phyloP scores from a whole-genome alignment of 2,329 filamentous ascomycete genomes.

The Trichoderma arundinaceum region DNA sequence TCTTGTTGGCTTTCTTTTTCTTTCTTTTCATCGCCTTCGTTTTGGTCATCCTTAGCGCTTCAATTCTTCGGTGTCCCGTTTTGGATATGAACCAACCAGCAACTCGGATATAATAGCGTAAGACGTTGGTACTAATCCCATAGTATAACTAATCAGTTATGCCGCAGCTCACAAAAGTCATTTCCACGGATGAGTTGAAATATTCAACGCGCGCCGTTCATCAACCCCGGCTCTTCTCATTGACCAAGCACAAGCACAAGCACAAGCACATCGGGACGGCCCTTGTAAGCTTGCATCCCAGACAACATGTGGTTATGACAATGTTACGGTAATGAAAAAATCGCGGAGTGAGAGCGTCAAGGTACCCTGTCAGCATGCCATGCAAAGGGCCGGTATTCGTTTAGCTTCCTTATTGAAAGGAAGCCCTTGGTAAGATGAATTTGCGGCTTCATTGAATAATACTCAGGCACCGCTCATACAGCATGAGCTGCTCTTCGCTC shows the following conservation, averaged over 20 bases:
- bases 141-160: no score
- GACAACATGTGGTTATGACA: neutral
- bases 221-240: neutral
- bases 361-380: neutral
- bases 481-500: no score
- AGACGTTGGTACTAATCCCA: no score
- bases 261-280: neutral
- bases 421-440: no score
- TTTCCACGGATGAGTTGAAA: no score
- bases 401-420: neutral
- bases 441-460: no score
- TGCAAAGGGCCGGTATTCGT: neutral
- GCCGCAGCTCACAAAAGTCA: no score
- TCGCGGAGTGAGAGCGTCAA: neutral
- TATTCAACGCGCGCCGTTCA: neutral
- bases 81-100: neutral
- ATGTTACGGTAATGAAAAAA: neutral
- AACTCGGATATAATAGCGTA: neutral
- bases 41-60: neutral
- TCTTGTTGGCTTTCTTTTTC: neutral
- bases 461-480: no score
- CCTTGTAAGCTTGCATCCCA: neutral
- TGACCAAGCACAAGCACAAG: neutral
- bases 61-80: conserved; percentile 7
- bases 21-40: neutral